Evolutionary conservation across 108 stramenopile genomes (phyloP).

Genomic region (Fistulifera pelliculosa): DNA sequence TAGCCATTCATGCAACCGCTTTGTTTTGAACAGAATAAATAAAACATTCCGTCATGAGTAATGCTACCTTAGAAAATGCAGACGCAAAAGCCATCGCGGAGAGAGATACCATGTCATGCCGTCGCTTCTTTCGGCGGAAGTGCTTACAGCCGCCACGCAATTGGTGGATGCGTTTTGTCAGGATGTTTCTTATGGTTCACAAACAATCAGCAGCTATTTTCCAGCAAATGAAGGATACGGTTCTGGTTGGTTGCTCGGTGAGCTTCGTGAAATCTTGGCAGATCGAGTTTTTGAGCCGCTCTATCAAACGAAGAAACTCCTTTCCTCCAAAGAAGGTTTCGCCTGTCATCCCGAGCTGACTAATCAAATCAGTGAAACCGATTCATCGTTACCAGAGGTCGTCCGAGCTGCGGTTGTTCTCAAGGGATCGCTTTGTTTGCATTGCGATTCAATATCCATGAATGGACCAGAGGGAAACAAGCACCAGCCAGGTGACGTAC

Average conservation of each 20-base stretch:
- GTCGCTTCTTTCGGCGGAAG: no score
- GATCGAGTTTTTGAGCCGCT: slow-evolving; percentile 50
- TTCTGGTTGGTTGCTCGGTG: slow-evolving; percentile 48
- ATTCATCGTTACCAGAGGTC: not conserved
- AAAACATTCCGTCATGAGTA: no score
- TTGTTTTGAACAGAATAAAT: no score
- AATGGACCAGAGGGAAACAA: not conserved
- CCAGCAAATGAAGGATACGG: slow-evolving; percentile 12
- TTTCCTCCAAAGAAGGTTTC: slow-evolving; percentile 64
- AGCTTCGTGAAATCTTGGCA: slow-evolving; percentile 42
- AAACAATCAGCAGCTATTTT: no score
- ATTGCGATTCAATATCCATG: not conserved
- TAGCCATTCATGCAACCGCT: no score
- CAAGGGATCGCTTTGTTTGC: no score
- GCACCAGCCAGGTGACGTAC: slow-evolving; percentile 38
- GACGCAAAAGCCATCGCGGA: no score
- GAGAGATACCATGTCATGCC: no score
- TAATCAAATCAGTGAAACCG: not conserved
- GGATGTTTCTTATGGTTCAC: no score
- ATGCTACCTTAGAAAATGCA: no score
- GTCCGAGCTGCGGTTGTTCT: not conserved
- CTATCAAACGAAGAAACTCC: slow-evolving; percentile 36
- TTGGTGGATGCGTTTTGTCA: no score
- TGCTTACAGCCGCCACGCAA: no score
- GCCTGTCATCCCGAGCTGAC: not conserved